phyloP scores from a whole-genome alignment of 371 early-diverging fungal species.

The Dinochytrium kinnereticum region DNA sequence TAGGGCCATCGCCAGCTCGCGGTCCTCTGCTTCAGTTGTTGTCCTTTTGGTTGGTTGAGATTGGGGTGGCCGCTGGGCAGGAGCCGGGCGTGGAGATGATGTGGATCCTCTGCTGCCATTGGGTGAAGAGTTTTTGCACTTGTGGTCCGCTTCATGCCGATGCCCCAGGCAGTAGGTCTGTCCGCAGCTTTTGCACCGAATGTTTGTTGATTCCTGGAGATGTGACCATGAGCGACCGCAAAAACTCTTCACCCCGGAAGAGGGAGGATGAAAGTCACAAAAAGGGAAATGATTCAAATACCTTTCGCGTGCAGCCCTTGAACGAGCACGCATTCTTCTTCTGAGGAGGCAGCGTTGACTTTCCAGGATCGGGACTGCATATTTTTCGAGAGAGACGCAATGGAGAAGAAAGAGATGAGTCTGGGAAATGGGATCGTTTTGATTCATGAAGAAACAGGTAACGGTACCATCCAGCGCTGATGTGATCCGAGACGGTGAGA shows the following conservation, averaged over 20 bases:
- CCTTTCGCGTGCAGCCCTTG: background rate
- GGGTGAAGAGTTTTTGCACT: background rate
- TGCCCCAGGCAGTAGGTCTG: background rate
- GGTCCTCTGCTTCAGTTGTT: background rate
- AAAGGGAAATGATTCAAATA: background rate
- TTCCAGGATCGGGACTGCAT: slow-evolving; percentile 6
- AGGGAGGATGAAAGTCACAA: background rate
- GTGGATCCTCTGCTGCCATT: background rate
- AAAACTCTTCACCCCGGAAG: background rate
- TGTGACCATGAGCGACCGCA: background rate
- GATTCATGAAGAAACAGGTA: too few relatives aligned
- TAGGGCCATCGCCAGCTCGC: background rate
- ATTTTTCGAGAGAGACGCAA: background rate
- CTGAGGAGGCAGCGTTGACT: background rate
- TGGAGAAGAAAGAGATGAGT: background rate
- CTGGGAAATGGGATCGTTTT: too few relatives aligned
- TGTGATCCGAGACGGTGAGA: background rate
- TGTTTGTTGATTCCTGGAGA: background rate
- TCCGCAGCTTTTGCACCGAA: background rate
- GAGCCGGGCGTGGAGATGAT: background rate
- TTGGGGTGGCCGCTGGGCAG: background rate
- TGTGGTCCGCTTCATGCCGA: slow-evolving; percentile 7
- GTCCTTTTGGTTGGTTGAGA: background rate
- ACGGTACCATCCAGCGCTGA: background rate
- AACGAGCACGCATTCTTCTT: background rate